Evolutionary conservation across 192 early-diverging fungal species (phyloP), one percentile per base, ranked within the genome.

Genomic region (Phycomyces blakesleeanus): DNA sequence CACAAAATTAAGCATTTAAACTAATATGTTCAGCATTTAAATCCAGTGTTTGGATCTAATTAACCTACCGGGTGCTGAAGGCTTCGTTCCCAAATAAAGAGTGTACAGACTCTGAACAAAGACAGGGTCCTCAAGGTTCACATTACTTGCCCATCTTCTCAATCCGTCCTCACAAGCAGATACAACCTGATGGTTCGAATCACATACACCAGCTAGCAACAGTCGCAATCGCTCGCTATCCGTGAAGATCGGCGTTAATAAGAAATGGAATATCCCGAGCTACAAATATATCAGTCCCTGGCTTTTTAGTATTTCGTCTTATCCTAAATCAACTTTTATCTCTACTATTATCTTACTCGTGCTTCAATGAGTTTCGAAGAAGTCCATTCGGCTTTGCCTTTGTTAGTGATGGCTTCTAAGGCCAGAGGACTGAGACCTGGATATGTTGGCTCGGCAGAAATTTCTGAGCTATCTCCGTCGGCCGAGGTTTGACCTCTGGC

Each of bases 131-230:
- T 98, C 94, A 34, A 87, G 72, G 68, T 93, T 80, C 3, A 88
- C 83, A 34, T 86, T 84, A 5, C 76, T 76, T 47, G 69, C 58
- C 74, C 74, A 88, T 71, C 49, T 86, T 76, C 76, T 89, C 26
- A 93, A 26, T 14, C 87, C 90, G 65, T 94, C 91, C 58, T 98
- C 93, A 29, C 90, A 89, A 7, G 85, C 83, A 14, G 78, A 74
- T 0, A 87, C 75, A 2, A 84, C 74, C 44, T 91, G 83, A 64
- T 90, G 81, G 62, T 87, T 86, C 0, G 88, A 59, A 77, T 96
- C 94, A 53, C 82, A 80, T 0, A 83, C 69, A 14, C 82, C 89
- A 3, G 74, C 75, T 12, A 91, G 64, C 18, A 84, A 79, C 5
- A 91, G 64, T 2, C 75, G 57, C 51, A 86, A 90, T 40, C 87